These are phyloP conservation scores for Tylopilus sp. DNA, from an alignment of 1,284 basidiomycete genomes.

Conservation along the genomic window DNA sequence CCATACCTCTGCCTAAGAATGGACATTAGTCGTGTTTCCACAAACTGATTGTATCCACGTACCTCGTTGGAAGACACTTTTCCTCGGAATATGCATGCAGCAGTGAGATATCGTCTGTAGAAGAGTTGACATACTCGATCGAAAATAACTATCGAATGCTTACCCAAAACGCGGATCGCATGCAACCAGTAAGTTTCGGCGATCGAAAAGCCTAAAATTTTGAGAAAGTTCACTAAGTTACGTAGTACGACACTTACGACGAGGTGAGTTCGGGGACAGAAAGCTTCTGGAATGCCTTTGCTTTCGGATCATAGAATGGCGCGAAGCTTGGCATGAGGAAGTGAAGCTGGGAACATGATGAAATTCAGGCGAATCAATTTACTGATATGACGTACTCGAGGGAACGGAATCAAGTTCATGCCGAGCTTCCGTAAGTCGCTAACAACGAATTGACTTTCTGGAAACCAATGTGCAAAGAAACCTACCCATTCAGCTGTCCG, in stretches of 20 bases:
- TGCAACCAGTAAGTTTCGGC: conserved; percentile 77
- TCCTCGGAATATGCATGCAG: conserved; percentile 84
- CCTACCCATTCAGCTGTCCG: conserved; percentile 84
- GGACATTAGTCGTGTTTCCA: not conserved
- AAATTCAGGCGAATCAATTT: not conserved
- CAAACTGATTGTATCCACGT: conserved; percentile 29
- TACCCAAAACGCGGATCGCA: conserved; percentile 77
- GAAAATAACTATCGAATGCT: conserved; percentile 17
- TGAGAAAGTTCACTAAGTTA: conserved; percentile 3
- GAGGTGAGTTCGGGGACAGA: conserved; percentile 67
- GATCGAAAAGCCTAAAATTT: conserved; percentile 65
- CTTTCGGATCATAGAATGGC: conserved; percentile 65
- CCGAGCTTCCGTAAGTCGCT: conserved; percentile 91
- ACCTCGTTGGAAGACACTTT: conserved; percentile 78
- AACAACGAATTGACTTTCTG: conserved; percentile 4
- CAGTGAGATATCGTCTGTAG: conserved; percentile 74
- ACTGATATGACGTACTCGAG: conserved; percentile 53
- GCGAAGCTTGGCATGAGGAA: conserved; percentile 89
- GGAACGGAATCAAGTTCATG: conserved; percentile 92
- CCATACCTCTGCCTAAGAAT: conserved; percentile 36
- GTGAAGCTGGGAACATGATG: conserved; percentile 54
- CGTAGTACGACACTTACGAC: conserved; percentile 41
- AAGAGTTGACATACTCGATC: not conserved
- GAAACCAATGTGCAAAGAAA: not conserved
- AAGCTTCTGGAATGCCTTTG: conserved; percentile 57